A percentile compares a stretch with the other conserved stretches of the same genome.
phyloP scores from a whole-genome alignment of 768 basidiomycete genomes.

The Mycena latifolia region DNA sequence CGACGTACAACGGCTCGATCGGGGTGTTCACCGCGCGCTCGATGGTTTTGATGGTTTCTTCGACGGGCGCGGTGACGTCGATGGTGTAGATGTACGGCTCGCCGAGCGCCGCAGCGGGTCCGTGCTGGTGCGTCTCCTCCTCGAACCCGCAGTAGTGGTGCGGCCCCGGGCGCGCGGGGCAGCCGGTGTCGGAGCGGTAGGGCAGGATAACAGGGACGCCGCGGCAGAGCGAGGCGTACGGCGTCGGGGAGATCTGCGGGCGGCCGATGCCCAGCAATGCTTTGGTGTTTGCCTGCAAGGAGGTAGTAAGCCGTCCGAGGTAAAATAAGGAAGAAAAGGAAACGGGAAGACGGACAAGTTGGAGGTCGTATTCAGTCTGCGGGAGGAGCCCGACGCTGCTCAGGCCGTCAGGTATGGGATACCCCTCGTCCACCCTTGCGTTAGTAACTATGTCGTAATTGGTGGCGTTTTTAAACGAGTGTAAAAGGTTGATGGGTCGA shows the following conservation, averaged over 20 bases:
- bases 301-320: background rate
- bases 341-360: constrained; percentile 23
- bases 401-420: constrained; percentile 27
- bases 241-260: constrained; percentile 31
- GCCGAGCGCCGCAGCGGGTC: constrained; percentile 28
- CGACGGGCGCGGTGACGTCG: constrained; percentile 8
- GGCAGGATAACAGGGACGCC: constrained; percentile 31
- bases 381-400: constrained; percentile 8
- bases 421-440: constrained; percentile 21
- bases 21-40: constrained; percentile 20
- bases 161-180: constrained; percentile 22
- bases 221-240: constrained; percentile 27
- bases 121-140: constrained; percentile 26
- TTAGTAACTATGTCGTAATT: constrained; percentile 17
- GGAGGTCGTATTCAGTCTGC: constrained; percentile 14
- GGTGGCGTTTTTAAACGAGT: constrained; percentile 13
- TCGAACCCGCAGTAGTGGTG: constrained; percentile 24
- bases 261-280: constrained; percentile 28
- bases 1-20: constrained; percentile 25
- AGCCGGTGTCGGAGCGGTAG: constrained; percentile 17
- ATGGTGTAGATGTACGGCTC: constrained; percentile 27
- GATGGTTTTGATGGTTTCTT: constrained; percentile 16
- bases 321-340: background rate
- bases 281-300: constrained; percentile 25
- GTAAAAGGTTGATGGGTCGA: constrained; percentile 3